Evolutionary conservation across 2,329 filamentous ascomycete species (phyloP), one percentile per base, ranked within the genome.

Genomic region (Penicillium sp.): DNA sequence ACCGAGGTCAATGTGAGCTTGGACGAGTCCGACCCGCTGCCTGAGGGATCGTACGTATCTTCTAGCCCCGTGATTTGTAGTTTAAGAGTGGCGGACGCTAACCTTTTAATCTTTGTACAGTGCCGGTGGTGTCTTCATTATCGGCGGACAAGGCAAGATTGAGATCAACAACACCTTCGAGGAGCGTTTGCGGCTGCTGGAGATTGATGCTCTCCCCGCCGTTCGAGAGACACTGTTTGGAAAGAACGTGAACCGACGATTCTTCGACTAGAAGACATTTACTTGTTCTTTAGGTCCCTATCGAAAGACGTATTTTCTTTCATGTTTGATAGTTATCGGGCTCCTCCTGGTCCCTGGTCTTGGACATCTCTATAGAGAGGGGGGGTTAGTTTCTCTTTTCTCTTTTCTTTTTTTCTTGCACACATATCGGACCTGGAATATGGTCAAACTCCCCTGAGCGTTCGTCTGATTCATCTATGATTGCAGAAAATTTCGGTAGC

Each of bases 151-250:
- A 64, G 95, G 95, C 74, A 97, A 93, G 84, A 98, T 99, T 74
- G 92, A 96, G 70, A 93, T 99, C 77, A 93, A 97, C 85, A 98
- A 99, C 82, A 98, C 95, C 54, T 90, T 98, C 67, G 95, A 98
- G 75, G 90, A 96, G 74, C 88, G 95, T 65, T 82, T 99, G 77
- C 85, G 85, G 70, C 83, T 98, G 60, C 86, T 98, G 64, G 89
- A 96, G 78, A 88, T 88, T 56, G 90, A 90, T 66, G 90, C 91
- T 51, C 85, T 97, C 57, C 95, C 95, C 14, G 87, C 87, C 45
- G 88, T 99, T 70, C 86, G 95, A 71, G 85, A 90, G 75, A 89
- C 89, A 16, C 83, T 99, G 58, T 99, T 99, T 72, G 95, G 95
- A 60, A 88, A 91, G 81, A 99, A 99, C 81, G 83, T 87, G 69